These are phyloP conservation scores for Blastobotrys arbuscula DNA, from an alignment of 1,139 yeast species.

Conservation along the genomic window DNA sequence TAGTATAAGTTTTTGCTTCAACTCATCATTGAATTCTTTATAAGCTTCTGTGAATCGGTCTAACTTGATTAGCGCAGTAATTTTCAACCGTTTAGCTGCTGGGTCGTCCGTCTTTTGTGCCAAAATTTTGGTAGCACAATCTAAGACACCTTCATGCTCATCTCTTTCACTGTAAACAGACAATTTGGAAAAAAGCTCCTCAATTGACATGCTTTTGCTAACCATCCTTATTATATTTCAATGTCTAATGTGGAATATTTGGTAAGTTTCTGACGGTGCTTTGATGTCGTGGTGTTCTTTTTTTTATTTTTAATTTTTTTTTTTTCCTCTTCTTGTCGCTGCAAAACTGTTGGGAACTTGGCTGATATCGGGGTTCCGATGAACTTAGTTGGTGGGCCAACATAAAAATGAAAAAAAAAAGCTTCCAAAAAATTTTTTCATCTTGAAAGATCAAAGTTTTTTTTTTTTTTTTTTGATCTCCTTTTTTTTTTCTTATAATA, in stretches of 20 bases:
- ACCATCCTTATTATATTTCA: constrained; percentile 7
- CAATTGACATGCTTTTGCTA: constrained; percentile 19
- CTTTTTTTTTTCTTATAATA: neutral
- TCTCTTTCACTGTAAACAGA: constrained; percentile 43
- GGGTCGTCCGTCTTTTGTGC: constrained; percentile 42
- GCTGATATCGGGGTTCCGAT: neutral
- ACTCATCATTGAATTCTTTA: constrained; percentile 31
- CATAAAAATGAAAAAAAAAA: neutral
- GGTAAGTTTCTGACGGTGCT: neutral
- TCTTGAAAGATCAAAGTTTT: no score
- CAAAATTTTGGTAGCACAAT: constrained; percentile 41
- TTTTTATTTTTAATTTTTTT: neutral
- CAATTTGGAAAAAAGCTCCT: constrained; percentile 40
- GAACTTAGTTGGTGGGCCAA: neutral
- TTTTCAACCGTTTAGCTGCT: constrained; percentile 52
- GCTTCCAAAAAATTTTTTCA: neutral
- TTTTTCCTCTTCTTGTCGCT: neutral
- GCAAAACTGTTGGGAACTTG: neutral
- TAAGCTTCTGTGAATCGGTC: constrained; percentile 61
- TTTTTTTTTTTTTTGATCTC: neutral
- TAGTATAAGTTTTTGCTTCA: constrained; percentile 17
- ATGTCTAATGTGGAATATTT: neutral
- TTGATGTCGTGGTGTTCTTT: constrained; percentile 1
- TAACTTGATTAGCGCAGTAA: constrained; percentile 65
- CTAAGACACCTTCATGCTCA: constrained; percentile 44